These are phyloP conservation scores for Coemansia brasiliensis DNA, from an alignment of 192 early-diverging fungal species.

Conservation along the genomic window DNA sequence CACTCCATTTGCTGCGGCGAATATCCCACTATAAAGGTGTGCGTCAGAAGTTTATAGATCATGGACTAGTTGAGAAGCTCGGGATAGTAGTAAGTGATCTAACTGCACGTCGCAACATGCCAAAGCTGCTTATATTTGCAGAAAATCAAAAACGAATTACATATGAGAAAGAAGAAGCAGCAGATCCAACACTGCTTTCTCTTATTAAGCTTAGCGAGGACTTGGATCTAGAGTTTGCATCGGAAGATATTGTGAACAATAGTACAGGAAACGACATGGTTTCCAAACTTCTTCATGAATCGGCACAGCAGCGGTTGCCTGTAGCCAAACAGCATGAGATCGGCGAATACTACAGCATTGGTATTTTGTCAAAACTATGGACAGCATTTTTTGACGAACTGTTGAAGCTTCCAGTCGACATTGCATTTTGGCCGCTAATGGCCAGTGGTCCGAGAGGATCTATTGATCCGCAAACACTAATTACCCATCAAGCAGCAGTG, in stretches of 20 bases:
- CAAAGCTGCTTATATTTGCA: neutral
- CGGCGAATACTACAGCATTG: conserved; percentile 16
- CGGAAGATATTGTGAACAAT: neutral
- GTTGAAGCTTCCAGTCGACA: conserved; percentile 7
- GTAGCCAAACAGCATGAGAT: neutral
- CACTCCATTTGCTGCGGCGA: conserved; percentile 24
- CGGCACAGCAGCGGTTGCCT: conserved; percentile 6
- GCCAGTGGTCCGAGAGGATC: neutral
- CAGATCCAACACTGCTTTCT: neutral
- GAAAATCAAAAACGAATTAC: neutral
- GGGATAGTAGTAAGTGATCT: conserved; percentile 9
- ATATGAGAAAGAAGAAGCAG: neutral
- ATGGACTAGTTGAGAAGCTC: conserved; percentile 13
- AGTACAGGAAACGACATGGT: conserved; percentile 7
- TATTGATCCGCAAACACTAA: neutral
- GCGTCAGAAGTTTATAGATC: conserved; percentile 10
- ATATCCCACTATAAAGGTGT: conserved; percentile 8
- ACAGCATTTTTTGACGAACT: conserved; percentile 18
- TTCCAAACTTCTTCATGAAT: conserved; percentile 18
- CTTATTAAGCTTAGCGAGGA: conserved; percentile 5
- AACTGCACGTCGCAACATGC: neutral
- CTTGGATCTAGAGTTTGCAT: neutral
- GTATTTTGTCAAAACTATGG: conserved; percentile 23
- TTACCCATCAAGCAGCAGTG: neutral
- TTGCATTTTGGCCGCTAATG: conserved; percentile 10